phyloP scores from a whole-genome alignment of 2,329 filamentous ascomycete species.

The Leptosphaerulina australis region DNA sequence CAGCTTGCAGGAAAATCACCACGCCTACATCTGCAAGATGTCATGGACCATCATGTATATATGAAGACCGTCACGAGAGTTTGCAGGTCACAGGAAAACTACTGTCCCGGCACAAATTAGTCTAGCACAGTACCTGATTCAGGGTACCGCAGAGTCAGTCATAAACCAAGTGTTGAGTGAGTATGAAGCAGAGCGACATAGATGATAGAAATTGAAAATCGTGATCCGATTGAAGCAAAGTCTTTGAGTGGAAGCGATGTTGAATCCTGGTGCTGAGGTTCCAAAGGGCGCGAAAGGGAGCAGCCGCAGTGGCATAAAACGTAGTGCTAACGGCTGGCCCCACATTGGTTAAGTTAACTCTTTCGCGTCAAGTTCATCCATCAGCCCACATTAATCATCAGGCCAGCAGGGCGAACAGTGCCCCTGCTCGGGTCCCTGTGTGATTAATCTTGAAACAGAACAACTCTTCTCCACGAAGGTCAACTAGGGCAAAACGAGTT shows the following conservation, averaged over 20 bases:
- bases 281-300: neutral
- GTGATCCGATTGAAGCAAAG: neutral
- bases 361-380: slow-evolving; percentile 7
- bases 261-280: neutral
- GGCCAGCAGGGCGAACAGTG: slow-evolving; percentile 67
- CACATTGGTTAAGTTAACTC: slow-evolving; percentile 5
- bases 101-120: neutral
- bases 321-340: neutral
- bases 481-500: too few species aligned
- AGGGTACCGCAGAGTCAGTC: neutral
- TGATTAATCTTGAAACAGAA: slow-evolving; percentile 68
- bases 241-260: neutral
- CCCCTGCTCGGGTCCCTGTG: slow-evolving; percentile 69
- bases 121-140: neutral
- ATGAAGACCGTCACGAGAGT: neutral
- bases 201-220: neutral
- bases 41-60: slow-evolving; percentile 8
- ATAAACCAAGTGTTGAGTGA: neutral
- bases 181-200: neutral
- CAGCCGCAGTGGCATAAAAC: slow-evolving; percentile 4
- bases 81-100: neutral
- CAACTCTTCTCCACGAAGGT: slow-evolving; percentile 73
- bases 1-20: slow-evolving; percentile 1
- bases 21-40: neutral
- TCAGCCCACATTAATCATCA: slow-evolving; percentile 55